A percentile compares a stretch with the other conserved stretches of the same genome.
These are phyloP conservation scores for Fomes fomentarius DNA, from an alignment of 1,284 basidiomycete species.

Conservation along the genomic window DNA sequence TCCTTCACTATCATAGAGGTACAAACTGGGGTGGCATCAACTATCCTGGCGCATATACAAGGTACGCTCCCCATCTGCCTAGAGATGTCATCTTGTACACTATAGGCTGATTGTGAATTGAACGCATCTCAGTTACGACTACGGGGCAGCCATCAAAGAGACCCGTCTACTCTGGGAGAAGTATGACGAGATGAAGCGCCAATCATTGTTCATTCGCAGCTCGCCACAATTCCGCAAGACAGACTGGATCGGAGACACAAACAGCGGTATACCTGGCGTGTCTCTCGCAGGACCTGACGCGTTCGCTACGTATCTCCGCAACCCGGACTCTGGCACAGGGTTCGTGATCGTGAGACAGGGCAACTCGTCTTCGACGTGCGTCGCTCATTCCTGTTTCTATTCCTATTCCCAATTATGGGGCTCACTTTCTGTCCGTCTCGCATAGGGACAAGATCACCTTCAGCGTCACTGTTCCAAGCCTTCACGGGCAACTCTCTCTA, in stretches of 20 bases:
- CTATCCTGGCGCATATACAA: constrained; percentile 64
- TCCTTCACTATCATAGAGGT: constrained; percentile 49
- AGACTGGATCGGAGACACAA: constrained; percentile 69
- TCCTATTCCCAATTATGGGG: too few relatives aligned
- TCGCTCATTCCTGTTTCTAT: constrained; percentile 4
- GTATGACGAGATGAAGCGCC: constrained; percentile 74
- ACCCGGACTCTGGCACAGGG: constrained; percentile 63
- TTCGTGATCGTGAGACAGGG: constrained; percentile 76
- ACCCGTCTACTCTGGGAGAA: constrained; percentile 66
- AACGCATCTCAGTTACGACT: constrained; percentile 61
- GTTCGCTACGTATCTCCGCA: constrained; percentile 65
- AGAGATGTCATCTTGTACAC: too few relatives aligned
- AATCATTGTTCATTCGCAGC: constrained; percentile 75
- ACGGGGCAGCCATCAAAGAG: constrained; percentile 70
- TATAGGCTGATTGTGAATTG: too few relatives aligned
- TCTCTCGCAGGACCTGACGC: constrained; percentile 51
- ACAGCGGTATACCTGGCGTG: constrained; percentile 47
- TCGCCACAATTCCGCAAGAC: constrained; percentile 80
- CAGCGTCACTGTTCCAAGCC: constrained; percentile 58
- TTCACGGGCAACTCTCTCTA: constrained; percentile 51
- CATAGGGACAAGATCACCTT: constrained; percentile 56
- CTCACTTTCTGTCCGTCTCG: too few relatives aligned
- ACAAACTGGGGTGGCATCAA: constrained; percentile 81
- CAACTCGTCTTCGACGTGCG: constrained; percentile 69
- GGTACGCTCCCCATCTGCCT: constrained; percentile 27